A percentile compares a stretch with the other conserved stretches of the same genome.
phyloP scores from a whole-genome alignment of 768 basidiomycete species.

The Mycena venus region DNA sequence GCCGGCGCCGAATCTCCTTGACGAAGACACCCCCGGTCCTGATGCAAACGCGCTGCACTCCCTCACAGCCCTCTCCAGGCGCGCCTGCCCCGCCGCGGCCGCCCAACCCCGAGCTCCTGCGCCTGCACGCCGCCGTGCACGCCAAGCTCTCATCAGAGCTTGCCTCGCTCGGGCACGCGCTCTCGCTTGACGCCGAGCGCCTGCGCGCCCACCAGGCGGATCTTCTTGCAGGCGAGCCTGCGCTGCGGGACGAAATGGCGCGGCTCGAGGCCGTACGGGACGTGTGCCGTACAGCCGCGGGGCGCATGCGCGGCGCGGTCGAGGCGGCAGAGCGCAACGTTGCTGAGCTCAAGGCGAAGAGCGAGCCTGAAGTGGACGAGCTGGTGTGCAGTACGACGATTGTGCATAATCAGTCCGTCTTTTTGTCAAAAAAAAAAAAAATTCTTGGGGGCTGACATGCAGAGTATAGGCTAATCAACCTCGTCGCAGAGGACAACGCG shows the following conservation, averaged over 20 bases:
- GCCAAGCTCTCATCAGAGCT: constrained; percentile 81
- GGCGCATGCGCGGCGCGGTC: constrained; percentile 74
- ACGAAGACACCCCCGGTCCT: constrained; percentile 62
- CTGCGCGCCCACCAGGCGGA: constrained; percentile 87
- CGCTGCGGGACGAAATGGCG: constrained; percentile 96
- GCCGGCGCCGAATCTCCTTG: constrained; percentile 71
- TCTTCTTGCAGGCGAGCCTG: constrained; percentile 90
- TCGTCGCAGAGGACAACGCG: constrained; percentile 99
- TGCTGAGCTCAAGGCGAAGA: constrained; percentile 82
- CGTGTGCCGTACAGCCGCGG: constrained; percentile 87
- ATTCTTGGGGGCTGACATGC: not conserved
- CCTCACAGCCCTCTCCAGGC: constrained; percentile 28
- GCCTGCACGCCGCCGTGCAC: constrained; percentile 83
- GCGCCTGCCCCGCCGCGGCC: constrained; percentile 79
- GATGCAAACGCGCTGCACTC: constrained; percentile 30
- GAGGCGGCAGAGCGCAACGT: constrained; percentile 79
- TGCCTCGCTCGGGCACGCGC: constrained; percentile 73
- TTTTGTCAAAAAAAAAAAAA: no score
- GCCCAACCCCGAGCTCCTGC: constrained; percentile 90
- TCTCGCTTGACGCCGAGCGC: constrained; percentile 77
- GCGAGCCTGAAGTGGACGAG: constrained; percentile 96
- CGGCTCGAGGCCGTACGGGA: constrained; percentile 92
- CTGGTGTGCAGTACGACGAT: constrained; percentile 95
- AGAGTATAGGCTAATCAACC: constrained; percentile 87
- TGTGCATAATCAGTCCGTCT: constrained; percentile 91